phyloP scores from a whole-genome alignment of 1,139 yeast genomes.

The Yarrowia galli region DNA sequence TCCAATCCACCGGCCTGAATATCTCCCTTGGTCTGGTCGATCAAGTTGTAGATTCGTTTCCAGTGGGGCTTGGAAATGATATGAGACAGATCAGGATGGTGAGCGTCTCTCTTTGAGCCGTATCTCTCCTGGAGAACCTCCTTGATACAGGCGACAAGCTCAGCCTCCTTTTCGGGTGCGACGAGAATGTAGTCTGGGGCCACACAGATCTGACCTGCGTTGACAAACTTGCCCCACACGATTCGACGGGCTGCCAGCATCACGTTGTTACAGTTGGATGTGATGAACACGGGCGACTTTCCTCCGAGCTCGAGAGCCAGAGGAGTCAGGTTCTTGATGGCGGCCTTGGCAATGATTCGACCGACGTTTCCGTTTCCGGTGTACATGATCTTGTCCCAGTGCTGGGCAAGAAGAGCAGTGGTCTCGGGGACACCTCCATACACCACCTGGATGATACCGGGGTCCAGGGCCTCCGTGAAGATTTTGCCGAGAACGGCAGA shows the following conservation, averaged over 20 bases:
- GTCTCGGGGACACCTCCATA: conserved; percentile 81
- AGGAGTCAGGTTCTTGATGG: conserved; percentile 86
- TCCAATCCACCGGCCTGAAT: conserved; percentile 50
- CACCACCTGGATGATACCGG: conserved; percentile 64
- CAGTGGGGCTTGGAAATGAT: conserved; percentile 56
- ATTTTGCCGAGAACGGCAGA: conserved; percentile 63
- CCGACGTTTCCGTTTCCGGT: conserved; percentile 87
- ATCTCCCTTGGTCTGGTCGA: conserved; percentile 63
- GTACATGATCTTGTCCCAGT: conserved; percentile 83
- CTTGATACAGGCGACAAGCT: conserved; percentile 58
- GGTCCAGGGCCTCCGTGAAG: conserved; percentile 62
- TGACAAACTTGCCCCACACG: conserved; percentile 77
- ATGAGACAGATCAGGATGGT: conserved; percentile 58
- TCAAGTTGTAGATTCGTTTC: conserved; percentile 56
- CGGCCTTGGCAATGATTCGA: conserved; percentile 75
- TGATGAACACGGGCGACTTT: conserved; percentile 80
- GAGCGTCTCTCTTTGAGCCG: conserved; percentile 50
- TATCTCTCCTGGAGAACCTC: conserved; percentile 58
- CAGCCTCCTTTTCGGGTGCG: conserved; percentile 62
- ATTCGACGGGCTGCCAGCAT: conserved; percentile 68
- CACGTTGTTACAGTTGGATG: conserved; percentile 56
- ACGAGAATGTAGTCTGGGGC: conserved; percentile 83
- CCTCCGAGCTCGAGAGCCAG: conserved; percentile 87
- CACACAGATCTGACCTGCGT: conserved; percentile 90
- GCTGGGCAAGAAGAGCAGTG: conserved; percentile 64